These are phyloP conservation scores for Marsdenia floribunda DNA, from an alignment of 257 asterid genomes.

Conservation along the genomic window DNA sequence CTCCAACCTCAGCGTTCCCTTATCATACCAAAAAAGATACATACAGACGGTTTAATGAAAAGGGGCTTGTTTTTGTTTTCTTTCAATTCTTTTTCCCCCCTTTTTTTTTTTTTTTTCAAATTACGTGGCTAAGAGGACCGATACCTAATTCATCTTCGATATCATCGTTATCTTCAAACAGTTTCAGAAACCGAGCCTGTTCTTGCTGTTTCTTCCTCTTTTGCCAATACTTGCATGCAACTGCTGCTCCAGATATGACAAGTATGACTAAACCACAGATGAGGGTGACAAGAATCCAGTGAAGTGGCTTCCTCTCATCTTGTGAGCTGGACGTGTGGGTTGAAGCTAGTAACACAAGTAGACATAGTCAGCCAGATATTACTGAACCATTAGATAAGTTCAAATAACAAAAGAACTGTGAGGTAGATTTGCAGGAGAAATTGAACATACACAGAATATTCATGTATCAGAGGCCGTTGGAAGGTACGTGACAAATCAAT, in stretches of 20 bases:
- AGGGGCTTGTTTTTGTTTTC: neutral
- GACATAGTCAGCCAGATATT: neutral
- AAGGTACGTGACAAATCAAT: neutral
- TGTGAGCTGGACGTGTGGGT: constrained; percentile 22
- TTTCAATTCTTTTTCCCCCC: too few species aligned
- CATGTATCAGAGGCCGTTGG: neutral
- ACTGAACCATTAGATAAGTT: neutral
- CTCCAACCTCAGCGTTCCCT: neutral
- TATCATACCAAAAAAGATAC: neutral
- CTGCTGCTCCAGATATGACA: constrained; percentile 35
- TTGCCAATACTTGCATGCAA: constrained; percentile 53
- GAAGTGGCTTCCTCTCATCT: constrained; percentile 24
- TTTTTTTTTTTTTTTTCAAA: constrained; percentile 8
- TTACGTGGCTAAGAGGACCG: constrained; percentile 34
- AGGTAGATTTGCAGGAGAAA: neutral
- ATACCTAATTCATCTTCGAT: constrained; percentile 40
- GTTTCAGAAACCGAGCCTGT: constrained; percentile 51
- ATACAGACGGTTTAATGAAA: constrained; percentile 2
- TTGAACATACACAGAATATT: neutral
- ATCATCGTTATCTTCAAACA: constrained; percentile 32
- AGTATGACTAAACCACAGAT: constrained; percentile 25
- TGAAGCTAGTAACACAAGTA: constrained; percentile 31
- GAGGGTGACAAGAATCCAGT: constrained; percentile 39
- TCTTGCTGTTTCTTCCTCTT: constrained; percentile 62
- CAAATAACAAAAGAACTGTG: neutral